A percentile compares a stretch with the other conserved stretches of the same genome.
Evolutionary conservation across 495 filamentous ascomycete genomes (phyloP).

Genomic region (Talaromyces thailandensis): DNA sequence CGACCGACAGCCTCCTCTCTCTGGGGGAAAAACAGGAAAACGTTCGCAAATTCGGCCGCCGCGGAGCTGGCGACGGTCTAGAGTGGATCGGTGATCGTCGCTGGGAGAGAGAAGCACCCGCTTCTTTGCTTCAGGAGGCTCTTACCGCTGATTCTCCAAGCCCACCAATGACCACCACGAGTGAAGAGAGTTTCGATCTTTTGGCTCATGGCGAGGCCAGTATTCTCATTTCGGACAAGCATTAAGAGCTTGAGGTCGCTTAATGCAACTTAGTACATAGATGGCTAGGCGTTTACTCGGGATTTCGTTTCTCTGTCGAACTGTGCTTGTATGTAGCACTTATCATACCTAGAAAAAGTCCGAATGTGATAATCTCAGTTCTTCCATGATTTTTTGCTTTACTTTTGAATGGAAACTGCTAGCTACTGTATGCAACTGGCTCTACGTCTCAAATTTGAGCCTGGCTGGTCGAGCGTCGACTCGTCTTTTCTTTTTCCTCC

Average conservation of each 20-base stretch:
- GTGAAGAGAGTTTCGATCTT: constrained; percentile 58
- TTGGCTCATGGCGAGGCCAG: constrained; percentile 38
- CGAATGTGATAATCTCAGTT: neutral
- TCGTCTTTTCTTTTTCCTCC: neutral
- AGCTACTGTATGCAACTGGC: neutral
- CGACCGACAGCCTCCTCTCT: constrained; percentile 16
- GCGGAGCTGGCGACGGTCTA: constrained; percentile 38
- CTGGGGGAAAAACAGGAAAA: constrained; percentile 38
- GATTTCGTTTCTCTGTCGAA: neutral
- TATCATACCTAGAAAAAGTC: neutral
- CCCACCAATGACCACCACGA: constrained; percentile 33
- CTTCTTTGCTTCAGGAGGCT: neutral
- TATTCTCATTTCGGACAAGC: constrained; percentile 20
- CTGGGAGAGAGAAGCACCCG: constrained; percentile 9
- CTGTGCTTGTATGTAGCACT: neutral
- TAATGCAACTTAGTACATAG: neutral
- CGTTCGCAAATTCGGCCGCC: constrained; percentile 17
- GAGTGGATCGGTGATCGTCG: constrained; percentile 47
- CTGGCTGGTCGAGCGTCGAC: too few relatives aligned
- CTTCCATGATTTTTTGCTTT: neutral
- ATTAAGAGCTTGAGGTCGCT: neutral
- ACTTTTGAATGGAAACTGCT: neutral
- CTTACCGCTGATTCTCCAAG: constrained; percentile 10
- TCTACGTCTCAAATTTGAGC: neutral
- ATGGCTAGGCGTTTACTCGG: neutral